These are phyloP conservation scores for Ophiostoma perfectum DNA, from an alignment of 2,329 filamentous ascomycete species.

Conservation along the genomic window DNA sequence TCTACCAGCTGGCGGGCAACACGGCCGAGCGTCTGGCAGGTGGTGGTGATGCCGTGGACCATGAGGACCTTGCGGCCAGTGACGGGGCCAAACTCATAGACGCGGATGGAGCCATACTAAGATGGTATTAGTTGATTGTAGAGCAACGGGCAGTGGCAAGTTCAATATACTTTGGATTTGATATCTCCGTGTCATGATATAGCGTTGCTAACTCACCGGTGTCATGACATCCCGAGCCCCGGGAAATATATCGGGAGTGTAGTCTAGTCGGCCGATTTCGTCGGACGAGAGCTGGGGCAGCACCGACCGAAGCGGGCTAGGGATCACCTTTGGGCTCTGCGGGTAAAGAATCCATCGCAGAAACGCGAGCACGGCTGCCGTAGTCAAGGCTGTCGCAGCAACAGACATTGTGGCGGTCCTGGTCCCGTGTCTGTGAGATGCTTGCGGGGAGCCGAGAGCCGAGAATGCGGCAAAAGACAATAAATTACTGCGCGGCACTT, in stretches of 20 bases:
- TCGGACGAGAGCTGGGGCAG: constrained; percentile 28
- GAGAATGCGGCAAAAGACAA: too few species aligned
- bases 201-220: constrained; percentile 42
- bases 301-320: constrained; percentile 29
- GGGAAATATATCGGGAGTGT: constrained; percentile 64
- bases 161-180: neutral
- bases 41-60: constrained; percentile 79
- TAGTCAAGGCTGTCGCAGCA: constrained; percentile 26
- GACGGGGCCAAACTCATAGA: constrained; percentile 77
- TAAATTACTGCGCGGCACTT: too few species aligned
- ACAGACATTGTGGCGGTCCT: neutral
- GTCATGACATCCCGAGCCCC: constrained; percentile 68
- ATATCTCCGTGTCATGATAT: neutral
- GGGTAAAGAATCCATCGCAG: constrained; percentile 29
- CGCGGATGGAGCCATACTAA: constrained; percentile 65
- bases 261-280: constrained; percentile 36
- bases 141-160: constrained; percentile 2
- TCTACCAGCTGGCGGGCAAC: constrained; percentile 62
- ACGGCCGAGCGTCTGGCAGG: constrained; percentile 64
- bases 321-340: constrained; percentile 24
- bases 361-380: constrained; percentile 26
- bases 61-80: constrained; percentile 68
- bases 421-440: neutral
- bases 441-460: too few species aligned
- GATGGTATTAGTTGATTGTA: constrained; percentile 16